Conservation (phyloP, 257 asterid species). For the Cynanchum wilfordii region DNA sequence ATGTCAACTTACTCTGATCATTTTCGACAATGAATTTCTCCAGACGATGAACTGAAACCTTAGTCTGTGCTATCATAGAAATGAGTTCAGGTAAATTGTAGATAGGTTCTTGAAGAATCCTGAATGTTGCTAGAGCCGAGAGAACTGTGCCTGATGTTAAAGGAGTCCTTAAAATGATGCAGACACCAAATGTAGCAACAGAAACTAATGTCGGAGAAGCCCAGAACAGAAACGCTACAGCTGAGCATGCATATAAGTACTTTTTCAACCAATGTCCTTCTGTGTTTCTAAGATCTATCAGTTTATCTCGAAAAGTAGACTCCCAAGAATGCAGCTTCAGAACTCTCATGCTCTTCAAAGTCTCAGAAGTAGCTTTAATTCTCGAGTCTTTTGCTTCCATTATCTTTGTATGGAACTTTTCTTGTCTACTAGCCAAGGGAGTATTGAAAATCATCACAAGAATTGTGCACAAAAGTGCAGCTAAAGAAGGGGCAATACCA, state of each 20-base stretch:
- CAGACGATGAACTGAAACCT: slow-evolving; percentile 64
- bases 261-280: slow-evolving; percentile 56
- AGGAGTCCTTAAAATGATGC: slow-evolving; percentile 56
- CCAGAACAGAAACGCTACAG: slow-evolving; percentile 80
- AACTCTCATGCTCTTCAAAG: slow-evolving; percentile 67
- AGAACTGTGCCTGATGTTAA: slow-evolving; percentile 69
- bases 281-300: slow-evolving; percentile 52
- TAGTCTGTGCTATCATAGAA: slow-evolving; percentile 75
- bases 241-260: slow-evolving; percentile 63
- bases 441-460: slow-evolving; percentile 77
- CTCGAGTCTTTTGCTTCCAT: slow-evolving; percentile 82
- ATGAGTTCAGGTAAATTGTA: slow-evolving; percentile 79
- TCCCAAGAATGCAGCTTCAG: slow-evolving; percentile 87
- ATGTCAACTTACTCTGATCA: slow-evolving; percentile 38
- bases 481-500: slow-evolving; percentile 63
- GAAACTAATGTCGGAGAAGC: slow-evolving; percentile 80
- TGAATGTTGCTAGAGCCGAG: slow-evolving; percentile 79
- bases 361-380: slow-evolving; percentile 72
- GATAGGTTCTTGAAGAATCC: slow-evolving; percentile 86
- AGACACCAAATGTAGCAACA: slow-evolving; percentile 67
- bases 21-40: slow-evolving; percentile 49
- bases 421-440: slow-evolving; percentile 73
- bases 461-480: slow-evolving; percentile 64
- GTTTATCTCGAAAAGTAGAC: slow-evolving; percentile 39
- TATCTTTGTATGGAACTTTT: slow-evolving; percentile 50